These are phyloP conservation scores for Prunus fruticosa DNA, from an alignment of 306 rosid genomes.

Conservation along the genomic window DNA sequence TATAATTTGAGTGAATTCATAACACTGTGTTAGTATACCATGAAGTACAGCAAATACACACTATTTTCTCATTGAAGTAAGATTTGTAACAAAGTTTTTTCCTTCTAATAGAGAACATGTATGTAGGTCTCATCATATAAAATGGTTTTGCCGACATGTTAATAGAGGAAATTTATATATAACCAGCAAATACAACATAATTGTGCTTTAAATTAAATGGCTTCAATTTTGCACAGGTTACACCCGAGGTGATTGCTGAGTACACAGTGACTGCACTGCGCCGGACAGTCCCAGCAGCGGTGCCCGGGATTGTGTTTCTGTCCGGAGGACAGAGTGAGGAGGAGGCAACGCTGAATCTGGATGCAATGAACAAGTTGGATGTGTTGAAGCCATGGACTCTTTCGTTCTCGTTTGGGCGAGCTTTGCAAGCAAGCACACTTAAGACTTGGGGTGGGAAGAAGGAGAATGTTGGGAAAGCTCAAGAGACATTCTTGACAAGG, in stretches of 20 bases:
- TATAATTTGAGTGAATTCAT: neutral
- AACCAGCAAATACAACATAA: neutral
- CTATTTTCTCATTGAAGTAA: neutral
- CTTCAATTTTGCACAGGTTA: slow-evolving; percentile 38
- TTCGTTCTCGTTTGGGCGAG: slow-evolving; percentile 93
- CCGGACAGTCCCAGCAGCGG: slow-evolving; percentile 84
- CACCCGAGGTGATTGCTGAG: slow-evolving; percentile 68
- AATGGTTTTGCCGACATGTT: neutral
- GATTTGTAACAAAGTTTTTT: neutral
- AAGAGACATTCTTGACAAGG: slow-evolving; percentile 60
- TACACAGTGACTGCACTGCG: slow-evolving; percentile 71
- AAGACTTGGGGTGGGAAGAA: slow-evolving; percentile 84
- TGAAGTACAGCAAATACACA: neutral
- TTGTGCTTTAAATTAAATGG: neutral
- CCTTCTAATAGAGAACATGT: neutral
- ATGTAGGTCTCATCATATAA: neutral
- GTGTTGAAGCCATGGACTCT: slow-evolving; percentile 89
- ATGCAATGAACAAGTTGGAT: slow-evolving; percentile 70
- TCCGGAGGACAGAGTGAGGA: slow-evolving; percentile 97
- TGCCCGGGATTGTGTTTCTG: slow-evolving; percentile 77
- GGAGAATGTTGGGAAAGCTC: slow-evolving; percentile 77
- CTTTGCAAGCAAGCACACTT: slow-evolving; percentile 85
- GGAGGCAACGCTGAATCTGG: slow-evolving; percentile 70
- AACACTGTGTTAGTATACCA: neutral
- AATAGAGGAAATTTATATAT: neutral